Evolutionary conservation across 2,329 filamentous ascomycete species (phyloP).

Genomic region (Xylaria sp.): DNA sequence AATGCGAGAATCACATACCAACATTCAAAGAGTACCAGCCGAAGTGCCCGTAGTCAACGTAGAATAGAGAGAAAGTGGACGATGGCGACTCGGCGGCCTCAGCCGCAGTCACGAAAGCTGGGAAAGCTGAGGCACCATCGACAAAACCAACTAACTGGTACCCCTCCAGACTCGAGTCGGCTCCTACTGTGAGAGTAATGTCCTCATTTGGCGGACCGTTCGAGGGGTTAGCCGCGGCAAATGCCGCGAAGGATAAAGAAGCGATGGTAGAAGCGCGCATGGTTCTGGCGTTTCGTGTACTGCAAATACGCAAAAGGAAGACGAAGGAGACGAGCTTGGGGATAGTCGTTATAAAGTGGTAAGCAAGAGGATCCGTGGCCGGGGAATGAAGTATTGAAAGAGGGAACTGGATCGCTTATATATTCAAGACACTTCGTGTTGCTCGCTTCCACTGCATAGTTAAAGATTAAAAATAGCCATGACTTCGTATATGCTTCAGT

Average conservation of each 20-base stretch:
- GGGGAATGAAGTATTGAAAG: not conserved
- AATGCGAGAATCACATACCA: not conserved
- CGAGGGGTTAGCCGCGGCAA: slow-evolving; percentile 4
- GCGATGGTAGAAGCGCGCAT: slow-evolving; percentile 13
- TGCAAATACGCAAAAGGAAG: not conserved
- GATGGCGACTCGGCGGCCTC: not conserved
- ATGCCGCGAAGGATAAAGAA: slow-evolving; percentile 1
- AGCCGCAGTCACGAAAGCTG: slow-evolving; percentile 2
- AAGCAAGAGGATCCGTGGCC: not conserved
- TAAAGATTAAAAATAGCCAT: too few relatives aligned
- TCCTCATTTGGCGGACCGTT: slow-evolving; percentile 11
- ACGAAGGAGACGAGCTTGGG: too few relatives aligned
- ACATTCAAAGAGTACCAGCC: slow-evolving; percentile 4
- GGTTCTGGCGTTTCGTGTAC: not conserved
- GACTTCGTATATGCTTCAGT: too few relatives aligned
- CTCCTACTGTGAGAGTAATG: slow-evolving; percentile 12
- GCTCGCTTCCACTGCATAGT: too few relatives aligned
- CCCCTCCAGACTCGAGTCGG: slow-evolving; percentile 15
- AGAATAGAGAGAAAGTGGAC: slow-evolving; percentile 2
- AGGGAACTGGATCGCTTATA: too few relatives aligned
- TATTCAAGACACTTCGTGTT: too few relatives aligned
- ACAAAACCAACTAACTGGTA: slow-evolving; percentile 15
- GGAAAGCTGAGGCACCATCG: not conserved
- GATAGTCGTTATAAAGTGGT: too few relatives aligned
- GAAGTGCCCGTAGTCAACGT: not conserved